Conservation (phyloP, 768 basidiomycete genomes). For the Panus rudis region DNA sequence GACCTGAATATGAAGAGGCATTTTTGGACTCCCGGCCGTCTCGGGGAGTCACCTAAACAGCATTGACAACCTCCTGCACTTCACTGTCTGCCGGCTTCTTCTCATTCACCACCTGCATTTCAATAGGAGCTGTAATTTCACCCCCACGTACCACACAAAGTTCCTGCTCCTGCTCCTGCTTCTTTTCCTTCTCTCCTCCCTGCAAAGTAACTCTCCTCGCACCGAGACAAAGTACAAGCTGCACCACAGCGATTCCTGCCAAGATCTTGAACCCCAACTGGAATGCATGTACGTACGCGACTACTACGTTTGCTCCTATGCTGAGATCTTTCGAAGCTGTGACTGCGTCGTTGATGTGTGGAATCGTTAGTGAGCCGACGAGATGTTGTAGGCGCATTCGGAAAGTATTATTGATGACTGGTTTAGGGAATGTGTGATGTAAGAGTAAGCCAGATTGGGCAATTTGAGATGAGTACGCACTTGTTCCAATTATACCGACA, state of each 20-base stretch:
- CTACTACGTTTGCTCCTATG: neutral
- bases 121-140: too few species aligned
- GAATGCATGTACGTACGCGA: conserved; percentile 10
- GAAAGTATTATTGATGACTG: conserved; percentile 13
- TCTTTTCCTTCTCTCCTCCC: too few species aligned
- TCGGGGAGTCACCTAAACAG: too few species aligned
- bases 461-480: neutral
- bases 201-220: conserved; percentile 5
- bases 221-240: conserved; percentile 7
- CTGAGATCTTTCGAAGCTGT: conserved; percentile 6
- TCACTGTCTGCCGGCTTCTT: neutral
- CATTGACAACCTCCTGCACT: neutral
- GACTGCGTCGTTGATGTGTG: conserved; percentile 13
- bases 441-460: neutral
- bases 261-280: conserved; percentile 10
- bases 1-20: too few species aligned
- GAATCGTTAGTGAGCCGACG: neutral
- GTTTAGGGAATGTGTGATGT: neutral
- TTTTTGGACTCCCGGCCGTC: too few species aligned
- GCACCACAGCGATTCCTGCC: conserved; percentile 10
- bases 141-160: too few species aligned
- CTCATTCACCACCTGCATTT: neutral
- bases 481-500: conserved; percentile 11
- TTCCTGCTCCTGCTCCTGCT: too few species aligned
- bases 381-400: neutral